Evolutionary conservation across 495 filamentous ascomycete species (phyloP).

Genomic region (Xylaria castorea): DNA sequence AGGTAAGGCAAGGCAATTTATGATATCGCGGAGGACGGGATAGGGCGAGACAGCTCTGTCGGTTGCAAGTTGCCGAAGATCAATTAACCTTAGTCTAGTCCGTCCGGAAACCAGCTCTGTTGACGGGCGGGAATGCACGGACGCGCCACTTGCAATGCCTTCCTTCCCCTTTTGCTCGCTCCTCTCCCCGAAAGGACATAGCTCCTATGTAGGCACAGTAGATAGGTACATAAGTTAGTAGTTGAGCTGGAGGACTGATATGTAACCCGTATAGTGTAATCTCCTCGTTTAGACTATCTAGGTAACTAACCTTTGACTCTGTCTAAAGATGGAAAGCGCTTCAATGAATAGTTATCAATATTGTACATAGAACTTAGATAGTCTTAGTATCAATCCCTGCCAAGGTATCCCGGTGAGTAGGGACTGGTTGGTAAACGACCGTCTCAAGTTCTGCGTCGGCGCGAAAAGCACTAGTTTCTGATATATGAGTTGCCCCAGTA

Average conservation of each 20-base stretch:
- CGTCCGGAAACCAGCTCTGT: background rate
- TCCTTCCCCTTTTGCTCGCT: conserved; percentile 11
- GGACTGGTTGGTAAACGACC: background rate
- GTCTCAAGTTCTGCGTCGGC: background rate
- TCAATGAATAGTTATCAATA: background rate
- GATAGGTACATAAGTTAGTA: too few relatives aligned
- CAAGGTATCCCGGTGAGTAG: background rate
- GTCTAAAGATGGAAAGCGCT: background rate
- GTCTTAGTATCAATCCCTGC: background rate
- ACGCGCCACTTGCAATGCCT: background rate
- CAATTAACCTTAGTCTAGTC: background rate
- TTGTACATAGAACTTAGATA: background rate
- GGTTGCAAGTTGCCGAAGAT: conserved; percentile 14
- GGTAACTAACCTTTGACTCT: background rate
- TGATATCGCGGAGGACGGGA: conserved; percentile 7
- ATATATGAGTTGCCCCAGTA: background rate
- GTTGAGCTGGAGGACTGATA: background rate
- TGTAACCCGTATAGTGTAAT: background rate
- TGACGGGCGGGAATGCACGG: conserved; percentile 2
- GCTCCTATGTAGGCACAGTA: background rate
- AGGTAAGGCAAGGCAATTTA: background rate
- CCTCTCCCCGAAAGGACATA: background rate
- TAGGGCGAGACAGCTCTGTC: background rate
- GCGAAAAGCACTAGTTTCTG: background rate
- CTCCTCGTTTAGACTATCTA: background rate